Evolutionary conservation across 345 rosid genomes (phyloP).

Genomic region (Trapa bicornis): DNA sequence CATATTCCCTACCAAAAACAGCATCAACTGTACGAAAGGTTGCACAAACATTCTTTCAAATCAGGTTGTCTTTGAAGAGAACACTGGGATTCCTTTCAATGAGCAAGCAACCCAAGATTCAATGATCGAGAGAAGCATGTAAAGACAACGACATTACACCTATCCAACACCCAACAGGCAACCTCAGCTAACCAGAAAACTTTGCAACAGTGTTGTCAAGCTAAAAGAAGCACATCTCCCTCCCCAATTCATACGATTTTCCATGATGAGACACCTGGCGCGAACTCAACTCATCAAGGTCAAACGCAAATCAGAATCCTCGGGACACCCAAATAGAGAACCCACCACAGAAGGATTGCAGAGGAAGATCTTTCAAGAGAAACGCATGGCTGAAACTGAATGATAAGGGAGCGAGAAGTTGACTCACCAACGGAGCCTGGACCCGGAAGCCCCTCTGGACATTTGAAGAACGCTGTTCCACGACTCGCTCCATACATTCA

Average conservation of each 20-base stretch:
- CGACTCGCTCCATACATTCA: conserved; percentile 40
- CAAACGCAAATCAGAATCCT: not conserved
- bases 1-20: not conserved
- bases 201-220: not conserved
- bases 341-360: not conserved
- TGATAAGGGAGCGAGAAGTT: conserved; percentile 3
- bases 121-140: no score
- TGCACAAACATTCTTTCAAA: not conserved
- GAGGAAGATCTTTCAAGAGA: conserved; percentile 8
- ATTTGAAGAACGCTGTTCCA: conserved; percentile 34
- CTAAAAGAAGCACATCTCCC: not conserved
- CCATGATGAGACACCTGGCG: not conserved
- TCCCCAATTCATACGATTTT: not conserved
- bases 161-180: not conserved
- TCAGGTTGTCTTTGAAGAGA: not conserved
- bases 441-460: conserved; percentile 44
- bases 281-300: no score
- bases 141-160: not conserved
- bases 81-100: no score
- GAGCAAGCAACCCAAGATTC: no score
- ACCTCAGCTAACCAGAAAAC: not conserved
- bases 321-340: not conserved
- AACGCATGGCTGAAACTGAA: conserved; percentile 7
- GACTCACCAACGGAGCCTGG: conserved; percentile 72
- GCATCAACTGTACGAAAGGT: not conserved